Evolutionary conservation across 306 rosid genomes (phyloP).

Genomic region (Psophocarpus tetragonolobus): DNA sequence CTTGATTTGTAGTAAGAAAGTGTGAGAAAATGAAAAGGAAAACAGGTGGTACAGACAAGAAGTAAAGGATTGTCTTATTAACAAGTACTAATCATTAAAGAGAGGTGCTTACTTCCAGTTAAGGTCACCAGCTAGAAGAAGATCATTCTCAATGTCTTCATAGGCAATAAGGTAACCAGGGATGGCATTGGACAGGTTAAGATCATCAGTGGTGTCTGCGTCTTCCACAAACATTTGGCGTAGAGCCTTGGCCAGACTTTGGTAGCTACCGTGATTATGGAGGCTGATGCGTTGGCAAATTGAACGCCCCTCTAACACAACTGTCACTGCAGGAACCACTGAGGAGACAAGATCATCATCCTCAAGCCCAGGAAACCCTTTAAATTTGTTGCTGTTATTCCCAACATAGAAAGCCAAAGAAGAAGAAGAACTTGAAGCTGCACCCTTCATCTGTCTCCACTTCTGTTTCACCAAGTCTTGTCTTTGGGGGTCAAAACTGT

Average conservation of each 20-base stretch:
- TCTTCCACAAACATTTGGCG: constrained; percentile 66
- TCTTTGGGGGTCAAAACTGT: constrained; percentile 51
- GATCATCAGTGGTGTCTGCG: constrained; percentile 1
- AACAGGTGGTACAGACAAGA: no score
- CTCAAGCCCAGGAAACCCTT: constrained; percentile 48
- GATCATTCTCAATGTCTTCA: constrained; percentile 89
- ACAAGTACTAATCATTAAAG: neutral
- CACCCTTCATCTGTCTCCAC: constrained; percentile 41
- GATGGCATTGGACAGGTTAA: constrained; percentile 75
- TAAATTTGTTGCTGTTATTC: constrained; percentile 21
- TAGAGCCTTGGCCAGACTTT: constrained; percentile 72
- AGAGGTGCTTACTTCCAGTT: constrained; percentile 67
- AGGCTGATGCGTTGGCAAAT: constrained; percentile 91
- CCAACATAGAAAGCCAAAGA: constrained; percentile 31
- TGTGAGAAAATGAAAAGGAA: no score
- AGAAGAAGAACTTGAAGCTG: constrained; percentile 43
- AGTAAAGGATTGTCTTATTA: neutral
- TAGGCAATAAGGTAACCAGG: constrained; percentile 86
- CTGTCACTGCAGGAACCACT: constrained; percentile 74
- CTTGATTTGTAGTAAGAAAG: no score
- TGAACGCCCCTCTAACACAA: constrained; percentile 87
- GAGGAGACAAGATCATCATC: constrained; percentile 57
- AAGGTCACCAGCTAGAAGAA: constrained; percentile 93
- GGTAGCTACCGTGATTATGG: constrained; percentile 75
- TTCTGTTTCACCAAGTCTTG: constrained; percentile 60